Conservation (phyloP, 345 rosid species). For the Erucastrum elatum region DNA sequence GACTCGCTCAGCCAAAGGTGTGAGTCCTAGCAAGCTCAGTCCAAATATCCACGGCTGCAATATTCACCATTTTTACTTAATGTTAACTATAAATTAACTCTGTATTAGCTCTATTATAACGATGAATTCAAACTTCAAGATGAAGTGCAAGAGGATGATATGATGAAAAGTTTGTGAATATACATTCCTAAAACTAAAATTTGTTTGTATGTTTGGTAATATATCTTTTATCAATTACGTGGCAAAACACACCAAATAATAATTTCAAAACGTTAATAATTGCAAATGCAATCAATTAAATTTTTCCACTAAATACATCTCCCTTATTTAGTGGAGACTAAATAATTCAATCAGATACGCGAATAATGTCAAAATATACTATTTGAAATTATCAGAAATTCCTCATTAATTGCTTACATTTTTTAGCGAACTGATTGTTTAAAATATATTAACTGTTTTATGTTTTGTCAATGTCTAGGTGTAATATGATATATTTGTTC, state of each 20-base stretch:
- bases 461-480: too few species aligned
- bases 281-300: conserved; percentile 4
- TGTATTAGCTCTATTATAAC: neutral
- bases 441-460: too few species aligned
- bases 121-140: neutral
- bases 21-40: conserved; percentile 81
- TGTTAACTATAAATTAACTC: too few species aligned
- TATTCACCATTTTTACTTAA: neutral
- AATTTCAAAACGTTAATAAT: conserved; percentile 3
- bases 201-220: neutral
- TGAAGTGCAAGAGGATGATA: neutral
- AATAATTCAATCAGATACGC: neutral
- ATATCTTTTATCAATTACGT: neutral
- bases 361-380: neutral
- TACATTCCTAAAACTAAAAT: too few species aligned
- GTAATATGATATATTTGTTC: neutral
- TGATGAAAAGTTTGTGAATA: neutral
- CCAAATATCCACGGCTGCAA: conserved; percentile 87
- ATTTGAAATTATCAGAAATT: neutral
- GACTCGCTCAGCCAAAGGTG: conserved; percentile 92
- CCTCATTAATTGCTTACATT: neutral
- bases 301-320: neutral
- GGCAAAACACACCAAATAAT: neutral
- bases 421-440: neutral
- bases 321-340: neutral